A percentile compares a stretch with the other conserved stretches of the same genome.
Evolutionary conservation across 1,139 yeast species (phyloP).

Genomic region (Debaryomycetaceae sp.): DNA sequence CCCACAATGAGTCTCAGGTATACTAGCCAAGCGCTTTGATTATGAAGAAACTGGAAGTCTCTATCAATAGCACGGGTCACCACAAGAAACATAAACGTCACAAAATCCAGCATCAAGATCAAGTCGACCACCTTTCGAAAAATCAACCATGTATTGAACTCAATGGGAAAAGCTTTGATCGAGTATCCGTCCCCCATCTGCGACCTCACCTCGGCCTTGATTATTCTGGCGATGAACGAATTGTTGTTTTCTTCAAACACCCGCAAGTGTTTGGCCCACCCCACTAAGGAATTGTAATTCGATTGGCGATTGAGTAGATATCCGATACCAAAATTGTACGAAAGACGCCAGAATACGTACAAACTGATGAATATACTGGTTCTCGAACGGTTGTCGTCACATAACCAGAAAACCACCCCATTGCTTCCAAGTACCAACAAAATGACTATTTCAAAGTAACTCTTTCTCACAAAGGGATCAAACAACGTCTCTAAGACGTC

Average conservation of each 20-base stretch:
- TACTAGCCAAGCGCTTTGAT: conserved; percentile 35
- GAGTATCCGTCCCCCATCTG: conserved; percentile 60
- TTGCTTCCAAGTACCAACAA: conserved; percentile 51
- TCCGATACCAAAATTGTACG: conserved; percentile 81
- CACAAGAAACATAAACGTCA: conserved; percentile 70
- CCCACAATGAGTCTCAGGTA: conserved; percentile 42
- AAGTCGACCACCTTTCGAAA: conserved; percentile 80
- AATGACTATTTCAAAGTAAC: conserved; percentile 61
- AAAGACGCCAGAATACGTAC: conserved; percentile 73
- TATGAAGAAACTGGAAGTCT: conserved; percentile 37
- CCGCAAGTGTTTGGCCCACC: conserved; percentile 46
- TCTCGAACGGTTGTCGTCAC: conserved; percentile 28
- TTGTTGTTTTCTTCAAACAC: conserved; percentile 41
- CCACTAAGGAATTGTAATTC: conserved; percentile 51
- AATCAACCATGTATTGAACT: conserved; percentile 79
- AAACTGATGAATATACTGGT: conserved; percentile 47
- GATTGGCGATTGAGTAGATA: conserved; percentile 67
- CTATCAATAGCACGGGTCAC: conserved; percentile 50
- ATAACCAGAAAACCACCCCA: conserved; percentile 44
- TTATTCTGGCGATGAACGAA: conserved; percentile 38
- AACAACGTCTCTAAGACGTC: conserved; percentile 84
- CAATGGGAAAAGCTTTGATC: conserved; percentile 57
- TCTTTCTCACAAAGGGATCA: conserved; percentile 72
- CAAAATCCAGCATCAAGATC: conserved; percentile 82
- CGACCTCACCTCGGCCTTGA: conserved; percentile 45